Base-by-base conservation (phyloP, 1,284 basidiomycete genomes). In the Mrakiaceae sp. region DNA sequence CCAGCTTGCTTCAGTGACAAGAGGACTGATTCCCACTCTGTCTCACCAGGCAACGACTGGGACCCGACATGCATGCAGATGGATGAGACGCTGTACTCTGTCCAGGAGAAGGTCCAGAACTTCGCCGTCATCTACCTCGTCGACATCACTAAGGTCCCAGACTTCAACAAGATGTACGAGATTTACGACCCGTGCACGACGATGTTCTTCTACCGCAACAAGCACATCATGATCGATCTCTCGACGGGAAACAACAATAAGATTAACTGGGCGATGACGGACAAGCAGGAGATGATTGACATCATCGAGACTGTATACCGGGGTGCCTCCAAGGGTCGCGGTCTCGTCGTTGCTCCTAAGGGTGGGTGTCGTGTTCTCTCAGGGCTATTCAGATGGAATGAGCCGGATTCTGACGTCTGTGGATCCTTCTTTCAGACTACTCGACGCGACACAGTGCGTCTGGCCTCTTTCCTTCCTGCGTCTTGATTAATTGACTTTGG, bases 201-300 rank as follows among this genome's bases (percentile, higher is more conserved):
- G 72, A 97, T 97, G 93, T 95, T 95, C 81, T 95, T 95, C 79
- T 95, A 95, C 78, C 84, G 91, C 52, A 97, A 97, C 79, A 96
- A 98, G 76, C 95, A 99, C 74, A 99, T 98, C 78, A 98, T 98
- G 95, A 97, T 98, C 74, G 95, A 98, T 84, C 79, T 97, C 70
- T 94, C 95, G 12, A 98, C 95, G 60, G 95, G 96, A 80, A 98
- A 99, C 79, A 98, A 99, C 78, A 98, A 98, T 79, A 98, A 99
- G 79, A 96, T 97, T 90, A 92, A 91, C 75, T 92, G 90, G 90
- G 84, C 90, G 40, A 91, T 93, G 85, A 87, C 90, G 73, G 89
- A 89, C 74, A 91, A 92, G 72, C 88, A 92, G 78, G 86, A 95
- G 90, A 79, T 98, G 73, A 94, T 98, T 72, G 96, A 99, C 75